Evolutionary conservation across 768 basidiomycete genomes (phyloP), one percentile per base, ranked within the genome.

Genomic region (Lyophyllum semitale): DNA sequence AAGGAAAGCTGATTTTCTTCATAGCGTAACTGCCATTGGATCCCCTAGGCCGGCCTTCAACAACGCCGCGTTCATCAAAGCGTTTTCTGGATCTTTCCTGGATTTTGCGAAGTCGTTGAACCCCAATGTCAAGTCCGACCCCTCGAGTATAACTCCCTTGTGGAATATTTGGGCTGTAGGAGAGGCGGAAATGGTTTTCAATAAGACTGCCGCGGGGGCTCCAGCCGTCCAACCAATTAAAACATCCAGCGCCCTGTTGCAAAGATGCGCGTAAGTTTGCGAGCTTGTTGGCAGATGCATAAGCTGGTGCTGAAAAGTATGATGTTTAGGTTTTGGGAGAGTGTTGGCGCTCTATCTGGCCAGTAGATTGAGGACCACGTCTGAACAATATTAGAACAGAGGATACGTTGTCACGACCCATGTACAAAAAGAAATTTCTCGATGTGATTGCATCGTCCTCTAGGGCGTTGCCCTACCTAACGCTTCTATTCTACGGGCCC

Each of bases 151-250:
- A 38, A 74, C 73, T 0, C 78, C 77, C 13, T 23, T 29, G 0
- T 79, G 77, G 76, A 53, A 48, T 0, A 44, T 40, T 6, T 78
- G 71, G 68, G n/a, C n/a, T n/a, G 46, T 42, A 1, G 65, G 57
- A 2, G 58, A 57, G 7, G 59, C 58, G 3, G 80, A 82, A 64
- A 80, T 83, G 76, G 48, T 80, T 8, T 83, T 82, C 62, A 82
- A 79, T 56, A 55, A 62, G 51, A 78, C 77, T 2, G 69, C 55
- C 25, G 59, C 55, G 0, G 65, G 63, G 22, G 48, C 50, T 23
- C 66, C 77, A 1, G 65, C 71, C 42, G 64, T 81, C 4, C 57
- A 67, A 25, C 17, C 60, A 17, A 52, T 68, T 15, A 59, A 55
- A 48, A 77, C 78, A 1, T 60, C 71, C 1, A 33, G 20, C 9